Base-by-base conservation (phyloP, 192 early-diverging fungal genomes). In the Funneliformis geosporum region DNA sequence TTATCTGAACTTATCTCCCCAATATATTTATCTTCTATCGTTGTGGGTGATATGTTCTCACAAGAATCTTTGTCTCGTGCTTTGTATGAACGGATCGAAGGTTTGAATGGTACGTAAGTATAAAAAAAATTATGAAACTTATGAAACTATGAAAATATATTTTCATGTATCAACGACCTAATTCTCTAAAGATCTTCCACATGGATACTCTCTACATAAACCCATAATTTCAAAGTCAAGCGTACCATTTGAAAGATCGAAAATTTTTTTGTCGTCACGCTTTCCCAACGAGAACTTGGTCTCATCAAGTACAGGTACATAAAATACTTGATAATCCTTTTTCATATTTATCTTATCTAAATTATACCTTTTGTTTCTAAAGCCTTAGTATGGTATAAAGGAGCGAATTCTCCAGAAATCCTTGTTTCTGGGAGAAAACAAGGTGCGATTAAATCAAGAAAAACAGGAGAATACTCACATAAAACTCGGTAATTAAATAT, bases 11-110 rank as follows among this genome's bases (percentile, higher is more conserved):
- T 93, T 18, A 82, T 92, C 25, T 61, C 83, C 16, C 95, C 96
- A 0, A 81, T 98, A 10, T 94, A 92, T 77, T 82, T 98, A 4
- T 42, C 73, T 1, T 85, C 89, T 1, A 83, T 98, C 33, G 80
- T 87, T 0, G 86, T 96, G 0, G 90, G 91, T 71, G 95, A 95
- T 42, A 73, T 91, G 80, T 95, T 87, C 80, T 91, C 93, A 76
- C 47, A 85, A 43, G 60, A 67, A 6, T 86, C 90, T 4, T 78
- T 96, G 25, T 81, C 88, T 18, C 86, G 94, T 27, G 94, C 96
- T 0, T 81, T 97, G 4, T 87, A 87, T 73, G 80, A 80, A 8
- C 81, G 96, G 72, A 42, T 89, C 38, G 74, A 80, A 64, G 71
- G 25, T 25, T 38, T 75, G 40, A 39, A 44, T 60, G 40, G 73